A percentile compares a stretch with the other conserved stretches of the same genome.
These are phyloP conservation scores for Prosopis cineraria DNA, from an alignment of 306 rosid genomes.

Conservation along the genomic window DNA sequence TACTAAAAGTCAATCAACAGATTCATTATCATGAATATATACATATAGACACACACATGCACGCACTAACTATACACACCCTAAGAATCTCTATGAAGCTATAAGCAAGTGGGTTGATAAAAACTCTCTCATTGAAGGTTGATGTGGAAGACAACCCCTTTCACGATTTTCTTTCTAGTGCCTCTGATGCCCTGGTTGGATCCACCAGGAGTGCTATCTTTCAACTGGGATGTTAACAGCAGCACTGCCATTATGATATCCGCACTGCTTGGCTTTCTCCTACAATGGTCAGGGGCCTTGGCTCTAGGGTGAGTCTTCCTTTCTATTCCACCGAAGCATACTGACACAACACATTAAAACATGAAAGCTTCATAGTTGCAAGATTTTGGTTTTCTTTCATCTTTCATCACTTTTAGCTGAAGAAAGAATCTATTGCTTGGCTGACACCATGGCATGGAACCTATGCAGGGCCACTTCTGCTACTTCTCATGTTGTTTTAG, in stretches of 20 bases:
- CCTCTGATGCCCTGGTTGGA: conserved; percentile 97
- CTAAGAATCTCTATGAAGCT: not conserved
- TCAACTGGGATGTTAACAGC: conserved; percentile 73
- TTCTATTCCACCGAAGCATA: not conserved
- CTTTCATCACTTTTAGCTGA: not conserved
- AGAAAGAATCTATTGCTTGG: not conserved
- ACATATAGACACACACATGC: not conserved
- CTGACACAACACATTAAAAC: not conserved
- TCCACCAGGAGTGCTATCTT: conserved; percentile 87
- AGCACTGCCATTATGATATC: conserved; percentile 64
- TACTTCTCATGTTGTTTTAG: conserved; percentile 90
- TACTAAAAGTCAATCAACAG: not conserved
- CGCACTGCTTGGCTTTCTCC: conserved; percentile 88
- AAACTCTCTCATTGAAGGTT: conserved; percentile 53
- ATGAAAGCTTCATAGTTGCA: not conserved
- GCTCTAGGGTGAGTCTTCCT: conserved; percentile 81
- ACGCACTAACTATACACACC: not conserved
- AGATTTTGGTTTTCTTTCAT: not conserved
- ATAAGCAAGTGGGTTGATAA: not conserved
- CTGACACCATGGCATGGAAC: conserved; percentile 22
- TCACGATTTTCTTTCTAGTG: conserved; percentile 76
- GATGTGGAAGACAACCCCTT: conserved; percentile 94
- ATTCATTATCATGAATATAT: not conserved
- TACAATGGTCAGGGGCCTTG: conserved; percentile 98
- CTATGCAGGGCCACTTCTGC: conserved; percentile 93